These are phyloP conservation scores for Fusarium sp. DNA, from an alignment of 2,329 filamentous ascomycete genomes.

Conservation along the genomic window DNA sequence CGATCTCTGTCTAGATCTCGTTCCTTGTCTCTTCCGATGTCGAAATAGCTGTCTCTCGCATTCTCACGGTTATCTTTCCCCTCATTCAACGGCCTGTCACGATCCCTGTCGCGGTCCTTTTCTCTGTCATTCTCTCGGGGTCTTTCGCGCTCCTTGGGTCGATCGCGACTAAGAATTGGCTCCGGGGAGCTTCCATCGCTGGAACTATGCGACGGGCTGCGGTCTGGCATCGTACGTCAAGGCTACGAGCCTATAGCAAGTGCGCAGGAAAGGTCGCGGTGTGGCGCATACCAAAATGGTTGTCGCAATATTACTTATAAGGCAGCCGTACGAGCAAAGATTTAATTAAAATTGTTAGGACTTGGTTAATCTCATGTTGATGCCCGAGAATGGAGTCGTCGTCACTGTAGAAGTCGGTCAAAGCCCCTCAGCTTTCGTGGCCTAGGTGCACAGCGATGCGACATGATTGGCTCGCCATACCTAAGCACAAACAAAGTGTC, in stretches of 20 bases:
- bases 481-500: slow-evolving; percentile 36
- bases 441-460: slow-evolving; percentile 30
- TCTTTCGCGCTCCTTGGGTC: slow-evolving; percentile 14
- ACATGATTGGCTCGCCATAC: slow-evolving; percentile 37
- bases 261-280: slow-evolving; percentile 10
- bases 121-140: slow-evolving; percentile 10
- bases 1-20: slow-evolving; percentile 19
- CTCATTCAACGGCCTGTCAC: slow-evolving; percentile 8
- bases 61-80: slow-evolving; percentile 9
- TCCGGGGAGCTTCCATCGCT: slow-evolving; percentile 43
- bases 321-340: not conserved
- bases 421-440: slow-evolving; percentile 46
- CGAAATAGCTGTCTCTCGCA: not conserved
- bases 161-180: slow-evolving; percentile 36
- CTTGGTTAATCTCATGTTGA: slow-evolving; percentile 31
- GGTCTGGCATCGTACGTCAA: slow-evolving; percentile 43
- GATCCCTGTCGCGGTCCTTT: not conserved
- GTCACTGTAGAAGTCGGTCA: slow-evolving; percentile 31
- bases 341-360: slow-evolving; percentile 12
- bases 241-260: slow-evolving; percentile 29
- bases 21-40: slow-evolving; percentile 19
- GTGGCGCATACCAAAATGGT: slow-evolving; percentile 39
- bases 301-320: slow-evolving; percentile 23
- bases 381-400: slow-evolving; percentile 22
- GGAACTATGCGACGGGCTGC: slow-evolving; percentile 42